These are phyloP conservation scores for Tilletia caries DNA, from an alignment of 1,284 basidiomycete species.

Conservation along the genomic window DNA sequence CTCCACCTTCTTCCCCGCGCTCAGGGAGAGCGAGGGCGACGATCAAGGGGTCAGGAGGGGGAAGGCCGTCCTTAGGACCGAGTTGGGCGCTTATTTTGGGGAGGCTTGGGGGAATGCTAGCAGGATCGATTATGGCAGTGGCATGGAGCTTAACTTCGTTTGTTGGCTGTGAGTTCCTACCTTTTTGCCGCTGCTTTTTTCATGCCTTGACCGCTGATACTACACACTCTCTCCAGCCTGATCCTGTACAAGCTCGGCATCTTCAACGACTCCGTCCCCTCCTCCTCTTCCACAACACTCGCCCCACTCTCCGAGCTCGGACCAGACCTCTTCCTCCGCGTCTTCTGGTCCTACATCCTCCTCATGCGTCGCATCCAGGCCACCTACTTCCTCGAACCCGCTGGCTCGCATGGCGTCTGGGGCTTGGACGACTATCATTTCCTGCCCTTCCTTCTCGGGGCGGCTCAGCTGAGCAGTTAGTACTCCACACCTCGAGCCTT, in stretches of 20 bases:
- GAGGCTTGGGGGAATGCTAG: conserved; percentile 88
- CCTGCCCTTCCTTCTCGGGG: conserved; percentile 86
- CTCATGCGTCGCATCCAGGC: conserved; percentile 87
- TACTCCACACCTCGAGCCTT: conserved; percentile 5
- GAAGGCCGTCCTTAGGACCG: conserved; percentile 26
- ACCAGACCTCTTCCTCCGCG: conserved; percentile 66
- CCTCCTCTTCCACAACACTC: neutral
- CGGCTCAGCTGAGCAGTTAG: conserved; percentile 72
- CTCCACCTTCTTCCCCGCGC: conserved; percentile 48
- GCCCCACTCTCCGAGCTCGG: neutral
- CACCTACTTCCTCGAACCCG: conserved; percentile 95
- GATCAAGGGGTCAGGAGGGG: conserved; percentile 16
- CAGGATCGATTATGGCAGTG: conserved; percentile 95
- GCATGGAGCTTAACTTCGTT: conserved; percentile 96
- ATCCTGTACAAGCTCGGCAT: conserved; percentile 11
- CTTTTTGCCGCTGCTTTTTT: too few species aligned
- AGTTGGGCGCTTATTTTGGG: conserved; percentile 69
- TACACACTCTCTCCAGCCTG: neutral
- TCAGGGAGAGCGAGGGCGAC: conserved; percentile 35
- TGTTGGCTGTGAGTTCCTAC: conserved; percentile 79
- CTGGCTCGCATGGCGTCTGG: conserved; percentile 97
- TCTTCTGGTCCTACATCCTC: conserved; percentile 70
- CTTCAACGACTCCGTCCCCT: conserved; percentile 1
- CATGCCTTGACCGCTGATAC: neutral
- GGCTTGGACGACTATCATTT: conserved; percentile 98